Base-by-base conservation (phyloP, 1,284 basidiomycete genomes). In the Moesziomyces parantarcticus region DNA sequence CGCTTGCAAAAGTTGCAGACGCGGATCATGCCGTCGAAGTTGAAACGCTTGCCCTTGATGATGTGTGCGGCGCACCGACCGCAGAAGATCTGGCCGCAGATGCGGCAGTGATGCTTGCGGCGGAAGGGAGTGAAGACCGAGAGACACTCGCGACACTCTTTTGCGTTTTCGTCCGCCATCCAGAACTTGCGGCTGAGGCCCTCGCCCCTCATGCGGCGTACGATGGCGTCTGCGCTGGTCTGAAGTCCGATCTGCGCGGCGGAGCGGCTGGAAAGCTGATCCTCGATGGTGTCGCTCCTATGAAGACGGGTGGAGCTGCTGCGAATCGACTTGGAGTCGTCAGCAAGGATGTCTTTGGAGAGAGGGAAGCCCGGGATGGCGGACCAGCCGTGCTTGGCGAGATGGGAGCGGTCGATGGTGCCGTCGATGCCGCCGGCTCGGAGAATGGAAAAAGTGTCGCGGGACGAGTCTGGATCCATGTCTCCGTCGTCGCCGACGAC, bases 1-100 rank as follows among this genome's bases (percentile, higher is more conserved):
- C 92, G 91, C 25, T 97, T 87, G 84, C 97, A 99, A 21, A 97
- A 87, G 80, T 97, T 97, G 86, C 95, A 98, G 13, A 95, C 92
- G 60, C 96, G 89, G 58, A 98, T 88, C 88, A 92, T 92, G 29
- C 93, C 94, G 57, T 95, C 90, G 65, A 94, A 92, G 7, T 94
- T 94, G 81, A 97, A 98, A 1, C 94, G 90, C n/a, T 90, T 88
- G 8, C 93, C 95, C 68, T 94, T 93, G 84, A 99, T 94, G 78
- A 98, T 92, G 79, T 97, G 96, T n/a, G 94, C 94, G 3, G 96
- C 95, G 83, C 96, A 80, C 93, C 75, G 58, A 41, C 73, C 65
- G 66, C 83, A 84, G 43, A 83, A 84, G 48, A 84, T 83, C 58
- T 82, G 81, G 16, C 80, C 81, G 48, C 82, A 83, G 53, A 81